Evolutionary conservation across 2,329 filamentous ascomycete genomes (phyloP).

Genomic region (Fusarium graminum): DNA sequence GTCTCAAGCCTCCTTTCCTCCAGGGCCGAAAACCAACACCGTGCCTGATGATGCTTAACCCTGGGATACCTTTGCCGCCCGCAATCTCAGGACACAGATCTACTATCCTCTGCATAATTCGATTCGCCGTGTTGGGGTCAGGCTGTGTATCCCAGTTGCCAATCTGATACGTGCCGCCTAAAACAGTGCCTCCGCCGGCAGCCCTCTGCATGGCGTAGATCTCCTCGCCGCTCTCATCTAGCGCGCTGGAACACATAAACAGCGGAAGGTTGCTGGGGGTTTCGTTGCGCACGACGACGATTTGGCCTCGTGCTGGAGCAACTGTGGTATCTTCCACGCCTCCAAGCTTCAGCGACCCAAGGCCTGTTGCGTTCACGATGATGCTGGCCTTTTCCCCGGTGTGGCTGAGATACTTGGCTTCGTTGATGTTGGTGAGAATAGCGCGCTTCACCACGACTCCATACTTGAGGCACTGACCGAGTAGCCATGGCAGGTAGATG

Average conservation of each 20-base stretch:
- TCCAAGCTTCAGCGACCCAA: conserved; percentile 80
- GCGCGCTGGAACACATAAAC: conserved; percentile 76
- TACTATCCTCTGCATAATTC: conserved; percentile 84
- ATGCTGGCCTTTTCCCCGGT: conserved; percentile 71
- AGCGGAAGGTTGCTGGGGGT: conserved; percentile 72
- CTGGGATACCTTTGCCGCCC: conserved; percentile 75
- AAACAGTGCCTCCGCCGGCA: conserved; percentile 80
- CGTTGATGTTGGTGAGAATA: conserved; percentile 74
- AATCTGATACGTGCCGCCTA: conserved; percentile 86
- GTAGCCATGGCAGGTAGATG: conserved; percentile 87
- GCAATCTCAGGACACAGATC: conserved; percentile 74
- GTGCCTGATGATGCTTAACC: conserved; percentile 81
- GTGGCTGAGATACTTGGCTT: conserved; percentile 69
- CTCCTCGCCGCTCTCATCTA: conserved; percentile 79
- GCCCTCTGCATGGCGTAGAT: conserved; percentile 88
- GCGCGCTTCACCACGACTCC: conserved; percentile 78
- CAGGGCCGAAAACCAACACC: conserved; percentile 85
- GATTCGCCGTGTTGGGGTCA: conserved; percentile 79
- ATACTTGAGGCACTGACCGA: conserved; percentile 80
- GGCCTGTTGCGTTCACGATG: conserved; percentile 86
- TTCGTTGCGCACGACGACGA: conserved; percentile 81
- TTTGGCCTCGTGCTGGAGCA: conserved; percentile 83
- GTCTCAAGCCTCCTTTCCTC: conserved; percentile 77
- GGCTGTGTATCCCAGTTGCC: conserved; percentile 82
- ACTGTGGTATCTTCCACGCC: conserved; percentile 83